These are phyloP conservation scores for Boletus vermiculosoides DNA, from an alignment of 768 basidiomycete species.

Conservation along the genomic window DNA sequence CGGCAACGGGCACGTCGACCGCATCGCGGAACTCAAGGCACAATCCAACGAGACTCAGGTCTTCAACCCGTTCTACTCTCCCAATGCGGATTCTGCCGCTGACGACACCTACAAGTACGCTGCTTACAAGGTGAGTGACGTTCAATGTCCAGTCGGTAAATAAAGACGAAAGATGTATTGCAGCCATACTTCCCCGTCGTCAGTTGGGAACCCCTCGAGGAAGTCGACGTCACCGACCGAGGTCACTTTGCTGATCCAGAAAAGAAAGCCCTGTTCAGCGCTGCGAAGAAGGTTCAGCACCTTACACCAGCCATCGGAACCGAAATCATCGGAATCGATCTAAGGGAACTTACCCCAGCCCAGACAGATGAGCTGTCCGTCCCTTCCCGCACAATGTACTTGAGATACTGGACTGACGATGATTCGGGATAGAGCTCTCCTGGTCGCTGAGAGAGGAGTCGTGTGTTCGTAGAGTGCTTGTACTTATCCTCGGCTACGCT, in stretches of 20 bases:
- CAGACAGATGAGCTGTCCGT: conserved; percentile 82
- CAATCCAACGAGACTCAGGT: conserved; percentile 23
- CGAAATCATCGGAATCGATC: conserved; percentile 70
- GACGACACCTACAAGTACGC: conserved; percentile 54
- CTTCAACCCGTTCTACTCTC: conserved; percentile 71
- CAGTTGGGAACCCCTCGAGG: conserved; percentile 61
- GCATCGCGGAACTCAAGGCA: conserved; percentile 26
- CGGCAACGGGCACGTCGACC: conserved; percentile 20
- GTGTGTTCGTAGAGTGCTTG: conserved; percentile 50
- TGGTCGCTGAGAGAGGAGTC: conserved; percentile 74
- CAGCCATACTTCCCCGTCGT: conserved; percentile 67
- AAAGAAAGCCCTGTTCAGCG: conserved; percentile 63
- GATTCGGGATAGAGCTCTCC: conserved; percentile 50
- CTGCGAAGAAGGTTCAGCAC: conserved; percentile 64
- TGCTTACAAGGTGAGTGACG: conserved; percentile 52
- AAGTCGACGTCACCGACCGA: conserved; percentile 61
- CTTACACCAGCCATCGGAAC: conserved; percentile 74
- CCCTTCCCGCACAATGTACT: background rate
- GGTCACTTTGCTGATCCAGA: conserved; percentile 65
- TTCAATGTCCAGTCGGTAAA: background rate
- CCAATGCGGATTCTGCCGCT: conserved; percentile 48
- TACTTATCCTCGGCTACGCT: background rate
- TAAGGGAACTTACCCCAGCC: conserved; percentile 58
- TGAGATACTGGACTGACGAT: conserved; percentile 6
- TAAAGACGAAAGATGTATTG: background rate